Conservation (phyloP, 1,139 yeast species). For the Suhomyces wounanorum region DNA sequence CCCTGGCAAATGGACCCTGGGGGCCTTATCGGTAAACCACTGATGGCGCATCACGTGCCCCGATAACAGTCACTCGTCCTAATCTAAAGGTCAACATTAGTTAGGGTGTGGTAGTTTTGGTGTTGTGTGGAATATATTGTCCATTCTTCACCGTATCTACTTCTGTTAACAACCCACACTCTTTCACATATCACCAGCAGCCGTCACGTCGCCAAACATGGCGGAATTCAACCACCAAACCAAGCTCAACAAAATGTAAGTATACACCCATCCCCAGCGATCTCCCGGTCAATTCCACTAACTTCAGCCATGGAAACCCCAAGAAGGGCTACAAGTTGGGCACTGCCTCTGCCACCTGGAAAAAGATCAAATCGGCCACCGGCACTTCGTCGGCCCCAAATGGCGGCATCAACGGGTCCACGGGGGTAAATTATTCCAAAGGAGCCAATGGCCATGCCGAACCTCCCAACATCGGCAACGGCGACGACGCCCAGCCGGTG, state of each 20-base stretch:
- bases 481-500: background rate
- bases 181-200: background rate
- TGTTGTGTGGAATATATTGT: background rate
- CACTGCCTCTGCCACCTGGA: constrained; percentile 48
- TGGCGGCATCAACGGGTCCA: background rate
- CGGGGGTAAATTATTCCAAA: background rate
- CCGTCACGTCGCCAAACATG: constrained; percentile 7
- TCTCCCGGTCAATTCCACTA: constrained; percentile 7
- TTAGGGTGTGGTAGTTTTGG: constrained; percentile 5
- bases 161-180: background rate
- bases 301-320: constrained; percentile 19
- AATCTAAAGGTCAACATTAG: background rate
- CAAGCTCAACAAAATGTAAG: constrained; percentile 20
- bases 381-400: constrained; percentile 2
- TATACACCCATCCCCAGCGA: constrained; percentile 1
- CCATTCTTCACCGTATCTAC: constrained; percentile 2
- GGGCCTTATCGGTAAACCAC: background rate
- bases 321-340: constrained; percentile 42
- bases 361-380: constrained; percentile 42
- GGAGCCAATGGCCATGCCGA: constrained; percentile 1
- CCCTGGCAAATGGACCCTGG: too few relatives aligned
- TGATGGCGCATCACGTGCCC: constrained; percentile 7
- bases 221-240: constrained; percentile 15
- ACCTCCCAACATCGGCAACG: background rate
- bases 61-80: constrained; percentile 11